Conservation (phyloP, 2,329 filamentous ascomycete species). For the Paraconiothyrium brasiliense region DNA sequence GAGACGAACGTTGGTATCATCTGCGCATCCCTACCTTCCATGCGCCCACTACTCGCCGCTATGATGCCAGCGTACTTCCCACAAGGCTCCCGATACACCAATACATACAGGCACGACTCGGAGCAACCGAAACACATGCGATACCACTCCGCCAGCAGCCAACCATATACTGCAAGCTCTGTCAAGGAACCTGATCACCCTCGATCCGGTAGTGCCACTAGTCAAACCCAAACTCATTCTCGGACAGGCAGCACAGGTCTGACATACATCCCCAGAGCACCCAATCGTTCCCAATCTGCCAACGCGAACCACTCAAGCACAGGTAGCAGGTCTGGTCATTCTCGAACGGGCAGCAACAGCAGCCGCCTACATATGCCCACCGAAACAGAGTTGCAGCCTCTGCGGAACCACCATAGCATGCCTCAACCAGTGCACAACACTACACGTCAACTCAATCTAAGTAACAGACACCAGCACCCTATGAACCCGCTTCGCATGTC, state of each 20-base stretch:
- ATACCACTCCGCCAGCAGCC: slow-evolving; percentile 21
- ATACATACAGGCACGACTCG: slow-evolving; percentile 26
- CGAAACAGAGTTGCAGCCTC: not conserved
- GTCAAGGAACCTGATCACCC: slow-evolving; percentile 22
- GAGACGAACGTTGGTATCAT: slow-evolving; percentile 48
- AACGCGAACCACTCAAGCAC: not conserved
- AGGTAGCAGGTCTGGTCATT: not conserved
- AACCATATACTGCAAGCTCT: slow-evolving; percentile 19
- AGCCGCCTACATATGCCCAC: not conserved
- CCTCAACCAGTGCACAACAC: slow-evolving; percentile 6
- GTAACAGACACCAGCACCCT: slow-evolving; percentile 9
- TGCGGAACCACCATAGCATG: not conserved
- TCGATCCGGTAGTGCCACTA: slow-evolving; percentile 17
- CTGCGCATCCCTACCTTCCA: slow-evolving; percentile 47
- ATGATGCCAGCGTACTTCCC: slow-evolving; percentile 53
- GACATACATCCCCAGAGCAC: not conserved
- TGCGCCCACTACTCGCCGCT: slow-evolving; percentile 43
- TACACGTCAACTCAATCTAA: slow-evolving; percentile 14
- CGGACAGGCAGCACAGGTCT: slow-evolving; percentile 2
- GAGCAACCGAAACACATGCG: slow-evolving; percentile 31
- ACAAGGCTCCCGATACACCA: slow-evolving; percentile 26
- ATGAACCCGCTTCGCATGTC: slow-evolving; percentile 31
- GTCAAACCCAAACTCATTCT: slow-evolving; percentile 9
- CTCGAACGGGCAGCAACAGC: not conserved
- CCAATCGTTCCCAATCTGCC: not conserved